Evolutionary conservation across 2,329 filamentous ascomycete species (phyloP).

Genomic region (Pyrenochaeta sp.): DNA sequence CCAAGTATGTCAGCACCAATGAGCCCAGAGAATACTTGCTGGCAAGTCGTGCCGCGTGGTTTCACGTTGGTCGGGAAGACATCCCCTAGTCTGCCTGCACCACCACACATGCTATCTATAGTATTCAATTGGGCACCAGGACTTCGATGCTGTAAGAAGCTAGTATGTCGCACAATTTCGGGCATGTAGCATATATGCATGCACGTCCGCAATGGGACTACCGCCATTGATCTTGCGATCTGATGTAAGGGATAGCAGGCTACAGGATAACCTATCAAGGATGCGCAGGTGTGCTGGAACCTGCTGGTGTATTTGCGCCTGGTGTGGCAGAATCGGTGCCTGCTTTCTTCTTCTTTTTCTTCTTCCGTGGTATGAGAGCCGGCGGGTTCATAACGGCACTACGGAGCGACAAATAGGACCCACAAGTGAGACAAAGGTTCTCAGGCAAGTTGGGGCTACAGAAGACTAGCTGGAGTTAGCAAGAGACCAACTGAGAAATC

Average conservation of each 20-base stretch:
- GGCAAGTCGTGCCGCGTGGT: not conserved
- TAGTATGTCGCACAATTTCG: constrained; percentile 7
- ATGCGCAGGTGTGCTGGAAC: constrained; percentile 46
- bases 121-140: constrained; percentile 3
- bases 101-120: not conserved
- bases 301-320: constrained; percentile 41
- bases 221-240: constrained; percentile 4
- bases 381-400: constrained; percentile 44
- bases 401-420: constrained; percentile 49
- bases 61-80: not conserved
- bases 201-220: constrained; percentile 3
- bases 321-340: constrained; percentile 47
- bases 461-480: constrained; percentile 41
- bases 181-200: constrained; percentile 14
- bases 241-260: constrained; percentile 1
- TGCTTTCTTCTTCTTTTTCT: constrained; percentile 51
- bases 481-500: not conserved
- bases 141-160: constrained; percentile 6
- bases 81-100: not conserved
- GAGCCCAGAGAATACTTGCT: constrained; percentile 1
- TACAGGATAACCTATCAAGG: constrained; percentile 21
- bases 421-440: constrained; percentile 49
- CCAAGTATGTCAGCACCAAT: not conserved
- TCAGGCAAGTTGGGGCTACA: constrained; percentile 44
- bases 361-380: constrained; percentile 48